Evolutionary conservation across 441 rosid species (phyloP).

Genomic region (Flueggea neowawraea): DNA sequence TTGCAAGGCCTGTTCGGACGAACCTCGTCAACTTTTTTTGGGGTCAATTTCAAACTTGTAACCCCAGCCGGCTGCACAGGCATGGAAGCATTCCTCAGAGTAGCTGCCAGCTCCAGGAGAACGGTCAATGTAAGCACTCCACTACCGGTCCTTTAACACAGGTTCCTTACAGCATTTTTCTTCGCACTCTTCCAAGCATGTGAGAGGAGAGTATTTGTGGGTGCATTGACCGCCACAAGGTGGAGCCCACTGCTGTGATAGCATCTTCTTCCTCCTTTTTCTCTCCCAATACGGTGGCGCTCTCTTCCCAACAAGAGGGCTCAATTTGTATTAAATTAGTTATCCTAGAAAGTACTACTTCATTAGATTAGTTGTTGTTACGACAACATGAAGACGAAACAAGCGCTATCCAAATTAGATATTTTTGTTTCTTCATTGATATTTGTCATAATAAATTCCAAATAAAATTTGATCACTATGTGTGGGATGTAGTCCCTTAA

Average conservation of each 20-base stretch:
- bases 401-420: too few species aligned
- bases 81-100: constrained; percentile 92
- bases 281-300: neutral
- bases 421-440: too few species aligned
- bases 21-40: constrained; percentile 45
- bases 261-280: constrained; percentile 25
- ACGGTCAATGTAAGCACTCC: constrained; percentile 94
- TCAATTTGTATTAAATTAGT: too few species aligned
- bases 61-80: constrained; percentile 92
- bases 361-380: too few species aligned
- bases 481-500: too few species aligned
- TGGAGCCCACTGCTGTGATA: constrained; percentile 71
- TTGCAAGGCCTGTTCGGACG: constrained; percentile 72
- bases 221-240: constrained; percentile 79
- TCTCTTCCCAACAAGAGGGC: neutral
- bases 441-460: too few species aligned
- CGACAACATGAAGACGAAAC: too few species aligned
- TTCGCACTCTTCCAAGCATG: constrained; percentile 73
- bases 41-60: constrained; percentile 60
- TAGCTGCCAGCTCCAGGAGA: constrained; percentile 89
- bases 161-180: constrained; percentile 96
- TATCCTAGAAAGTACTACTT: too few species aligned
- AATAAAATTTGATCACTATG: too few species aligned
- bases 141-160: constrained; percentile 76
- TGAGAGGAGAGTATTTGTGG: constrained; percentile 64